phyloP scores from a whole-genome alignment of 805 yeast genomes.

The Zygoascus biomembranicola region DNA sequence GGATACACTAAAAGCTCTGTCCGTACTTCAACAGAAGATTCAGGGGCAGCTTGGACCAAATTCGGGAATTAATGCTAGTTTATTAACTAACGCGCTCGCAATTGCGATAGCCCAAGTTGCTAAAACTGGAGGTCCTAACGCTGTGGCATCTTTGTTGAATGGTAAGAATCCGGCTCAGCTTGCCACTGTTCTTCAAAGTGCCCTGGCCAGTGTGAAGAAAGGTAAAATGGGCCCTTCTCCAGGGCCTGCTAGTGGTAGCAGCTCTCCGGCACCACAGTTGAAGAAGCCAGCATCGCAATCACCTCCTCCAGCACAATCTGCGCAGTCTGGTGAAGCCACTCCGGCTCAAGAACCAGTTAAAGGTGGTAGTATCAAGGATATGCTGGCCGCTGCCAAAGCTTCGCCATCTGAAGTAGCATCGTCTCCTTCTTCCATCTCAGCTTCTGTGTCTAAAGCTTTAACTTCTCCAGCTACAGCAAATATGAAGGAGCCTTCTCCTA shows the following conservation, averaged over 20 bases:
- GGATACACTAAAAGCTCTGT: conserved; percentile 65
- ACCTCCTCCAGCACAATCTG: not conserved
- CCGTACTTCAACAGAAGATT: conserved; percentile 78
- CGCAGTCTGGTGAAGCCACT: not conserved
- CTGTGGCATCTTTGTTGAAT: conserved; percentile 16
- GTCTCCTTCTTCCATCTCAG: conserved; percentile 1
- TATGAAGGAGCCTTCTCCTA: not conserved
- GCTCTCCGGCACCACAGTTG: conserved; percentile 1
- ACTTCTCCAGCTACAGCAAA: conserved; percentile 2
- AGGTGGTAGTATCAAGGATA: not conserved
- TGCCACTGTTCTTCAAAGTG: conserved; percentile 16
- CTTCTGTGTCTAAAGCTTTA: not conserved
- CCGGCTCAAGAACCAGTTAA: too few relatives aligned
- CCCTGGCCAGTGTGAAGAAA: conserved; percentile 14
- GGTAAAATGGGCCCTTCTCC: not conserved
- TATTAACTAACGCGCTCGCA: conserved; percentile 84
- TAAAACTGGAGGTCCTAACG: conserved; percentile 34
- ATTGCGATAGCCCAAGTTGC: conserved; percentile 90
- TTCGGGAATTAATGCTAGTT: conserved; percentile 73
- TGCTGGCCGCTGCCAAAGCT: not conserved
- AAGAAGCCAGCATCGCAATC: not conserved
- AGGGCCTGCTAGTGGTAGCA: not conserved
- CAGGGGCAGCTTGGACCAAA: conserved; percentile 70
- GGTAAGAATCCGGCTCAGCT: conserved; percentile 21
- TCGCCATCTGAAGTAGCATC: conserved; percentile 1